These are phyloP conservation scores for Paramecium tetraurelia DNA, from an alignment of 73 alveolate genomes.

Conservation along the genomic window DNA sequence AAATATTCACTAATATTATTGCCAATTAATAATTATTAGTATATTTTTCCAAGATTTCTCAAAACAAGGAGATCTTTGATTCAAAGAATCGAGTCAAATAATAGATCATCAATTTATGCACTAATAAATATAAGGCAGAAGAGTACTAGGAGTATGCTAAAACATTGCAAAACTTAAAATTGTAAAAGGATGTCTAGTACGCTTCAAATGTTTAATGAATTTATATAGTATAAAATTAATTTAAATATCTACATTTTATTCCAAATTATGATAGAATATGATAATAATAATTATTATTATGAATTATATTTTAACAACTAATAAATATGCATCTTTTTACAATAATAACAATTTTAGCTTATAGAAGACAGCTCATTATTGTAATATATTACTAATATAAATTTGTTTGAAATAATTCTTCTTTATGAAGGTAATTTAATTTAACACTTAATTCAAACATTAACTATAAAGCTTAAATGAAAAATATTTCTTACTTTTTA, in stretches of 20 bases:
- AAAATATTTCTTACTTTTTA: too few species aligned
- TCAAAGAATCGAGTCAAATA: neutral
- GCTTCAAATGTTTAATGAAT: neutral
- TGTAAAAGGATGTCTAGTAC: neutral
- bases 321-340: too few species aligned
- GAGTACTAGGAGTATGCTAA: neutral
- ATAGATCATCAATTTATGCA: neutral
- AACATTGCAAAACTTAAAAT: neutral
- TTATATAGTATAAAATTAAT: neutral
- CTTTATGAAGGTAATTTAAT: too few species aligned
- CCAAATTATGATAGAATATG: neutral
- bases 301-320: too few species aligned
- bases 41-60: neutral
- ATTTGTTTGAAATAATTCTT: too few species aligned
- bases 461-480: too few species aligned
- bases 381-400: too few species aligned
- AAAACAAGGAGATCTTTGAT: slow-evolving; percentile 20
- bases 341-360: too few species aligned
- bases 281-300: too few species aligned
- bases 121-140: neutral
- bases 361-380: too few species aligned
- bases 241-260: neutral
- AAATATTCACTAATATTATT: neutral
- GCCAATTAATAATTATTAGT: neutral
- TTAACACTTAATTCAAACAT: too few species aligned